Evolutionary conservation across 2,329 filamentous ascomycete genomes (phyloP), one percentile per base, ranked within the genome.

Genomic region (Calonectria montana): DNA sequence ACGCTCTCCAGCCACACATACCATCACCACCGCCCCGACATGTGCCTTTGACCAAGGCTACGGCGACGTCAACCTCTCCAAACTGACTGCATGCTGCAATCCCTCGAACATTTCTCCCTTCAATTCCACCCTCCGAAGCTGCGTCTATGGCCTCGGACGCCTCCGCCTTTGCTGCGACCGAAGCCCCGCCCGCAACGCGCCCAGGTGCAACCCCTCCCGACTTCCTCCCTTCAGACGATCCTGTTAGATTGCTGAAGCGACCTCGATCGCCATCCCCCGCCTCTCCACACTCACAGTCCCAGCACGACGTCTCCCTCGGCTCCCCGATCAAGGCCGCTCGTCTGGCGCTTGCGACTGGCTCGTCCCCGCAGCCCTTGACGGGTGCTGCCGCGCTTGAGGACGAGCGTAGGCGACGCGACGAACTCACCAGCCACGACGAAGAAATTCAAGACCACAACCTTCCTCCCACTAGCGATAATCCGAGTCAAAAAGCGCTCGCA

Each of bases 241-340:
- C 85, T 77, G 84, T 84, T 67, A 82, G 82, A 76, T 74, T 81
- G 69, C 75, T 80, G 62, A 88, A 88, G 82, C 83, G 87, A 74
- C 83, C 83, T 73, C 87, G 87, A 72, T 87, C 88, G 77, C 82
- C 84, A 16, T 87, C 87, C 12, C 86, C 87, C 29, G 80, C 83
- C 29, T 84, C 84, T 67, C 81, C 84, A 45, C 79, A 80, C 64
- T 77, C 81, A 62, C 75, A 80, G 65, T 75, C 71, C 64, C 78
- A 79, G 29, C 79, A 81, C 37, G 78, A 82, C 66, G 77, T 82
- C 75, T 79, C 82, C 65, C 84, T 87, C 64, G 81, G 85, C 21
- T 90, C 89, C 29, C 89, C 89, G 6, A 84, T 87, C 64, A 91
- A 91, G 79, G 84, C 88, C 61, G 88, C 88, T 67, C 87, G 88